Evolutionary conservation across 306 rosid genomes (phyloP), one percentile per base, ranked within the genome.

Genomic region (Rubus parviflorus): DNA sequence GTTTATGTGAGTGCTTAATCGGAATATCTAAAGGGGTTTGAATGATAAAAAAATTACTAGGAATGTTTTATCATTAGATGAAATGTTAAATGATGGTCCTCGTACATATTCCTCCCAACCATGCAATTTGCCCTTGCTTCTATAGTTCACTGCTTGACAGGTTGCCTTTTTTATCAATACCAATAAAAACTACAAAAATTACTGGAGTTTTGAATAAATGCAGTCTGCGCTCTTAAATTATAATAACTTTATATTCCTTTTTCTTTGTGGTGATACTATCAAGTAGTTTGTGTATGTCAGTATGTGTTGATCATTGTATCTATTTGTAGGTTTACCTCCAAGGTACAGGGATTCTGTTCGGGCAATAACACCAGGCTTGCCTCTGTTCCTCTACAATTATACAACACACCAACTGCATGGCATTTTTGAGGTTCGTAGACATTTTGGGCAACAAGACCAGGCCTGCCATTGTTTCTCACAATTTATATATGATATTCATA

Each of bases 371-470:
- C 99, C 98, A 1, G 99, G 99, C 40, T 67, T 92, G 68, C 99
- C 99, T 19, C 81, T 95, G 60, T 96, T 96, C 89, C 91, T 96
- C 45, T 96, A 96, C 80, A 96, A 96, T 85, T 96, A 92, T 75
- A 92, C 99, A 2, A 92, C 99, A 51, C 99, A 96, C 89, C 98
- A 92, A 80, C 75, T 96, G 77, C 96, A 96, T 86, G 99, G 99
- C 20, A 86, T 96, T 83, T 96, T 88, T 80, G 99, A 96, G 97
- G 99, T 96, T 73, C 70, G 81, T 85, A 17, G 5, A 14, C 46
- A 15, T 22, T 63, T 63, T 16, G 20, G 10, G 46, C 69, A 17
- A 38, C 69, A 64, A 41, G n/a, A 7, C 69, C 47, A 37, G 8
- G n/a, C n/a, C 23, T 12, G 19, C 19, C 16, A 5, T 38, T 8